phyloP scores from a whole-genome alignment of 495 filamentous ascomycete genomes.

The Xylaria flabelliformis region DNA sequence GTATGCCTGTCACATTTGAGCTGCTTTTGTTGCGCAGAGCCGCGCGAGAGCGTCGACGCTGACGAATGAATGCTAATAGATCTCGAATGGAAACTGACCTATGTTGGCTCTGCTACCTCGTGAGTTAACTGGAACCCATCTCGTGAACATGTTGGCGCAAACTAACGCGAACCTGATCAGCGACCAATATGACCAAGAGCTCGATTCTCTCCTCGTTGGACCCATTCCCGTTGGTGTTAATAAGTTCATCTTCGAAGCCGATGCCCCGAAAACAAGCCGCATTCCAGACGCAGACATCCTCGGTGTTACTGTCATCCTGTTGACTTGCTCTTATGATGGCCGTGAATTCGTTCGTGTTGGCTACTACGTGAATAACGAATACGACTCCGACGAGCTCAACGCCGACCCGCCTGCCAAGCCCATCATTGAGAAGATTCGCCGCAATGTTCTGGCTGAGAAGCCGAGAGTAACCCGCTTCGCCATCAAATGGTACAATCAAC shows the following conservation, averaged over 20 bases:
- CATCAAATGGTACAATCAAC: constrained; percentile 87
- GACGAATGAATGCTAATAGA: constrained; percentile 58
- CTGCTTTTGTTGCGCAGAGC: neutral
- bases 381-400: constrained; percentile 86
- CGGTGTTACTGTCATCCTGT: constrained; percentile 94
- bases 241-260: constrained; percentile 98
- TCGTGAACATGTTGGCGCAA: neutral
- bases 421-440: constrained; percentile 85
- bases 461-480: constrained; percentile 95
- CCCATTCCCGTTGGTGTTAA: constrained; percentile 97
- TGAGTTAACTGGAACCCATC: constrained; percentile 53
- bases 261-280: constrained; percentile 83
- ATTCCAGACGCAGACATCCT: constrained; percentile 95
- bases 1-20: constrained; percentile 50
- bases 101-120: constrained; percentile 97
- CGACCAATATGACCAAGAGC: constrained; percentile 96
- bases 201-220: constrained; percentile 94
- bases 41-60: neutral
- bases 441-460: constrained; percentile 95
- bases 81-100: constrained; percentile 98
- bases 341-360: constrained; percentile 97
- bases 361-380: constrained; percentile 99
- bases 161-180: constrained; percentile 52
- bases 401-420: constrained; percentile 90
- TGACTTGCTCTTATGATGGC: constrained; percentile 95